Base-by-base conservation (phyloP, 176 grass and related monocot species). In the Cenchrus fungigraminus region DNA sequence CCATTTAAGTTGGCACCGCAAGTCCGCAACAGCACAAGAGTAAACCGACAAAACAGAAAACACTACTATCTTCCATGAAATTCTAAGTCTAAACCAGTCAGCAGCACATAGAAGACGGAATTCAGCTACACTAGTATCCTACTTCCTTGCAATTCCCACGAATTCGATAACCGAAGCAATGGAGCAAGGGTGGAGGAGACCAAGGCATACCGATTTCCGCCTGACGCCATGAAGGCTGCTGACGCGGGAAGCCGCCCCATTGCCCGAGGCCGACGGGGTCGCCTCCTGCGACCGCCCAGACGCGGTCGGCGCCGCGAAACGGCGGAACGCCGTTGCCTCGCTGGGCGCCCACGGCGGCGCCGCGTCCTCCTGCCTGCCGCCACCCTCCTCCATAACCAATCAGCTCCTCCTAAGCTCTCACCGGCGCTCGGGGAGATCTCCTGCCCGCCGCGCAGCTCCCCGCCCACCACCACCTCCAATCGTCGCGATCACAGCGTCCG, bases 151-250 rank as follows among this genome's bases (percentile, higher is more conserved):
- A 54, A 15, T 54, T 55, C 14, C 58, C 14, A 73, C 15, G 25
- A 59, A 67, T 28, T 74, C 11, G 14, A 71, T 22, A 46, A 65
- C 31, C 4, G 20, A 74, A 52, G 65, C 34, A 86, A 13, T 11
- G 58, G n/a, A 56, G 71, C 6, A 54, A 34, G 29, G 44, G 44
- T 44, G 70, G 71, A 66, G 51, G 87, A 83, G 71, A 84, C 28
- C 57, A 77, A 92, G 40, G 56, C 82, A 53, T 97, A 97, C 92
- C 78, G 92, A 82, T 53, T 79, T 92, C 76, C 64, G 94, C 55
- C 19, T 88, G 78, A 86, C 77, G 17, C 73, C 63, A 12, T 86
- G 81, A 65, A 91, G 87, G 44, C 77, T 88, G 91, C 89, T 84
- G 40, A 86, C 6, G 22, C 81, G 76, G 19, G 69, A 28, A 25